Evolutionary conservation across 345 rosid genomes (phyloP).

Genomic region (Passiflora organensis): DNA sequence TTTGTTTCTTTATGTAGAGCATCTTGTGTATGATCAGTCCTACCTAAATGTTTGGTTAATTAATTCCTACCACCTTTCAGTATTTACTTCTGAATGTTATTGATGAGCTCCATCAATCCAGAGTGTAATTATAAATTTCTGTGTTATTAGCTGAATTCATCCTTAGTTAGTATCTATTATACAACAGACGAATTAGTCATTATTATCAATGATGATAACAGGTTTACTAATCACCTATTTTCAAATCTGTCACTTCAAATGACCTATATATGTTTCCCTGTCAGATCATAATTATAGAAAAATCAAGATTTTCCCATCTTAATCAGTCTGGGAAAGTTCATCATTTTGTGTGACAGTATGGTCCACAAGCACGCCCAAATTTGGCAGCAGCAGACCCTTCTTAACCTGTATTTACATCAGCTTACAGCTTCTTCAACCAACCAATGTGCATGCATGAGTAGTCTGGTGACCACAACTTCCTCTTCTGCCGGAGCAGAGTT

Average conservation of each 20-base stretch:
- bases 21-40: constrained; percentile 9
- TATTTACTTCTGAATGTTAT: background rate
- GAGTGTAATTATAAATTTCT: too few species aligned
- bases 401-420: background rate
- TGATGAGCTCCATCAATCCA: too few species aligned
- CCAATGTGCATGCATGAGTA: background rate
- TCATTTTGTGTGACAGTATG: background rate
- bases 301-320: background rate
- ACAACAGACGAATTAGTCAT: too few species aligned
- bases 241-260: constrained; percentile 7
- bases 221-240: constrained; percentile 5
- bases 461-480: too few species aligned
- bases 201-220: background rate
- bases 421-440: background rate
- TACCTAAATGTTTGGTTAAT: constrained; percentile 9
- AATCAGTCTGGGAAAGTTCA: background rate
- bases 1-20: background rate
- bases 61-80: constrained; percentile 16
- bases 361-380: constrained; percentile 1
- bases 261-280: constrained; percentile 6
- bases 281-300: background rate
- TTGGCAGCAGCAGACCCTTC: constrained; percentile 1
- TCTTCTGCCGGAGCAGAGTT: background rate
- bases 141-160: too few species aligned
- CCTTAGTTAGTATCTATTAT: too few species aligned